Conservation (phyloP, 2,329 filamentous ascomycete genomes). For the Fusarium sp. region DNA sequence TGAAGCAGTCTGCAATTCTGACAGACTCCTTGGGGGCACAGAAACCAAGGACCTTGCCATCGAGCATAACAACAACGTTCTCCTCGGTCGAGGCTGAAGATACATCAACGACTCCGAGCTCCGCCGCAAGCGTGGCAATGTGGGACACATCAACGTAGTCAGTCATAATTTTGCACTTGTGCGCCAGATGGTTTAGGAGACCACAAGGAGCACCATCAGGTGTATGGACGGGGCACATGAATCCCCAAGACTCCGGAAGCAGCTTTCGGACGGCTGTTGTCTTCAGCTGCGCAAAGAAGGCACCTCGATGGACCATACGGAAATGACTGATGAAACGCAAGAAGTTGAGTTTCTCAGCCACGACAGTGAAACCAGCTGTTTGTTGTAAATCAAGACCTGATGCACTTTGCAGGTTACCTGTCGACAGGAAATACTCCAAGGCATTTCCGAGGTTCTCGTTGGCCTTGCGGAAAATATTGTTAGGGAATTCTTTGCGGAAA, state of each 20-base stretch:
- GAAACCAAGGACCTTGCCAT: conserved; percentile 91
- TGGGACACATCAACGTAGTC: conserved; percentile 78
- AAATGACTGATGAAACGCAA: conserved; percentile 99
- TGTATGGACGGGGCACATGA: conserved; percentile 96
- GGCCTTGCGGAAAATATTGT: conserved; percentile 81
- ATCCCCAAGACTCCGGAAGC: conserved; percentile 96
- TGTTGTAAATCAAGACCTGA: conserved; percentile 96
- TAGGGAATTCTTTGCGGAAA: conserved; percentile 83
- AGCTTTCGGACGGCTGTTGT: conserved; percentile 97
- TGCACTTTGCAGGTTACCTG: conserved; percentile 90
- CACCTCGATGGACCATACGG: conserved; percentile 98
- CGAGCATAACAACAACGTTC: conserved; percentile 89
- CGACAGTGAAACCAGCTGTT: conserved; percentile 92
- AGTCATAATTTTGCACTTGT: conserved; percentile 93
- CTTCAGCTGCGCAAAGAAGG: conserved; percentile 97
- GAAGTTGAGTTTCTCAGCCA: conserved; percentile 99
- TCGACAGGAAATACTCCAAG: conserved; percentile 95
- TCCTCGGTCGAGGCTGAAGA: conserved; percentile 85
- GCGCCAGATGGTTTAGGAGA: conserved; percentile 92
- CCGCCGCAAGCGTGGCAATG: conserved; percentile 78
- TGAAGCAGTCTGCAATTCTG: conserved; percentile 84
- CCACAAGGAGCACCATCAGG: conserved; percentile 96
- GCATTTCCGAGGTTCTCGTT: conserved; percentile 90
- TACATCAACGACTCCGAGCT: conserved; percentile 81
- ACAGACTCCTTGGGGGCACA: conserved; percentile 87